Evolutionary conservation across 495 filamentous ascomycete genomes (phyloP), one percentile per base, ranked within the genome.

Genomic region (Penicillium samsonianum): DNA sequence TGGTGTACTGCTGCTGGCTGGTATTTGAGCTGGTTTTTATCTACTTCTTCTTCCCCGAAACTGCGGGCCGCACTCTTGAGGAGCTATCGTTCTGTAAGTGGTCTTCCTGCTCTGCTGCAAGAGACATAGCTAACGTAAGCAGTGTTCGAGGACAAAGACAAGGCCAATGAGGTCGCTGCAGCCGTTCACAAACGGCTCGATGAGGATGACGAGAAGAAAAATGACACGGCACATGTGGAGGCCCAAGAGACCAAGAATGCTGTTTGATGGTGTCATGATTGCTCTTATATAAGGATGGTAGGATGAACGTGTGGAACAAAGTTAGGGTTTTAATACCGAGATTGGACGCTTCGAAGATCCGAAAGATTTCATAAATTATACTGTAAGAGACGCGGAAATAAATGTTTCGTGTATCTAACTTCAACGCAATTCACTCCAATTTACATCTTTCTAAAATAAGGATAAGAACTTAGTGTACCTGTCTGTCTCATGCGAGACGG

Each of bases 11-110:
- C 70, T 77, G 75, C 69, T 87, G 82, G 79, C 69, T 88, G 48
- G 74, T 68, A 0, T 82, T 82, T 48, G 84, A 87, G 55, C 70
- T 82, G 16, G 47, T 71, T 17, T 82, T 87, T 58, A 76, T 88
- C 48, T 88, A 78, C 61, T 83, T 86, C 58, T 76, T 87, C 61
- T 87, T 85, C 71, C 84, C 84, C 5, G 85, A 88, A 67, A 88
- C 86, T 2, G 66, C 77, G 42, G 80, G 79, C 12, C 72, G 84
- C 12, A 87, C 84, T 2, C 70, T 88, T 14, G 84, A 88, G 71
- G 86, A 89, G 63, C 61, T 88, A 31, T 81, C 85, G 0, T 86
- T 86, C 68, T 62, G 81, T 85, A 78, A 74, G 81, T 55, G 20
- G 17, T 23, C 23, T 76, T 53, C 17, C 45, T 28, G 17, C 22